Evolutionary conservation across 2,329 filamentous ascomycete species (phyloP).

Genomic region (Pseudogymnoascus sp.): DNA sequence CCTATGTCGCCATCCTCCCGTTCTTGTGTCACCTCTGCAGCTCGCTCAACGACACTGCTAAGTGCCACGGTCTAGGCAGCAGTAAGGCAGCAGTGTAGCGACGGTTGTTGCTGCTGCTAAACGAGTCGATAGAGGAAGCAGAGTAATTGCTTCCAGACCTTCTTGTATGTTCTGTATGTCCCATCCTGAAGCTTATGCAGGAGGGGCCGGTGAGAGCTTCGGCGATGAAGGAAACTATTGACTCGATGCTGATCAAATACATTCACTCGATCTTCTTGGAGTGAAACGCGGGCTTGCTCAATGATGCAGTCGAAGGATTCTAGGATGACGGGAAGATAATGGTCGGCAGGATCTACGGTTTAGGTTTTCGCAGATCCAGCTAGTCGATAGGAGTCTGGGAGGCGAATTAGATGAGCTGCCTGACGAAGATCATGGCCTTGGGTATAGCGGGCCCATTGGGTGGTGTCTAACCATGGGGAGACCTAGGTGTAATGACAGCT

Average conservation of each 20-base stretch:
- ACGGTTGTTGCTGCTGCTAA: no score
- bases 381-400: no score
- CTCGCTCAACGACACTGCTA: background rate
- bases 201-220: background rate
- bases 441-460: no score
- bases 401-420: no score
- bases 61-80: background rate
- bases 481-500: no score
- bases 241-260: slow-evolving; percentile 15
- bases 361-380: no score
- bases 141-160: slow-evolving; percentile 16
- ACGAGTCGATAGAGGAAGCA: slow-evolving; percentile 13
- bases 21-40: background rate
- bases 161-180: slow-evolving; percentile 14
- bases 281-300: slow-evolving; percentile 12
- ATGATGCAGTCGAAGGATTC: slow-evolving; percentile 14
- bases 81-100: background rate
- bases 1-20: background rate
- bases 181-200: slow-evolving; percentile 11
- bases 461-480: no score
- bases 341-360: background rate
- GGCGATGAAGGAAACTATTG: slow-evolving; percentile 14
- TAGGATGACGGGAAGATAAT: slow-evolving; percentile 9
- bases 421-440: no score
- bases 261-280: slow-evolving; percentile 13